These are phyloP conservation scores for Dipsacomyces acuminosporus DNA, from an alignment of 371 early-diverging fungal species.

Conservation along the genomic window DNA sequence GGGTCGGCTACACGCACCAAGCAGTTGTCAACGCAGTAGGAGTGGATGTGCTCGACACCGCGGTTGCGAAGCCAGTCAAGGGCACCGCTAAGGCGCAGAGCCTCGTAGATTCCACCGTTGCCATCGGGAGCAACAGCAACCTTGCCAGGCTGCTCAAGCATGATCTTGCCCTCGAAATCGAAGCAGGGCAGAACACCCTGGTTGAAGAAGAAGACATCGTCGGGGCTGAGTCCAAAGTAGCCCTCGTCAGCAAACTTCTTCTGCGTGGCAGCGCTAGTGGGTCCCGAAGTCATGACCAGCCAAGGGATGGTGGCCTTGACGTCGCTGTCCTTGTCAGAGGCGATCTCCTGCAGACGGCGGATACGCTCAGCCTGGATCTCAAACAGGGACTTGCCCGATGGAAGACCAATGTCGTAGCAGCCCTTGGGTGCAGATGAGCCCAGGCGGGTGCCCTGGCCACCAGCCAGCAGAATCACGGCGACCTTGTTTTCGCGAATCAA, in stretches of 20 bases:
- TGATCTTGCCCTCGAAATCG: constrained; percentile 75
- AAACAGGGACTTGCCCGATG: constrained; percentile 83
- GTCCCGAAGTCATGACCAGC: constrained; percentile 95
- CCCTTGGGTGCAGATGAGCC: constrained; percentile 88
- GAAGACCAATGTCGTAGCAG: constrained; percentile 85
- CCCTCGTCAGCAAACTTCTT: constrained; percentile 66
- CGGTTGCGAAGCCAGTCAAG: constrained; percentile 69
- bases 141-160: constrained; percentile 73
- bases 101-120: constrained; percentile 87
- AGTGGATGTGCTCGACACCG: constrained; percentile 78
- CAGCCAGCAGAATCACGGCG: constrained; percentile 90
- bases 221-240: constrained; percentile 76
- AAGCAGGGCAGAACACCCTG: constrained; percentile 86
- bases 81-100: constrained; percentile 71
- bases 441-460: constrained; percentile 87
- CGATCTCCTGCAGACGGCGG: constrained; percentile 72
- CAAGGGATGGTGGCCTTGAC: constrained; percentile 70
- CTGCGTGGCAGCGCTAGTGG: constrained; percentile 76
- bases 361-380: constrained; percentile 92
- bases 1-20: constrained; percentile 93
- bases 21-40: constrained; percentile 95
- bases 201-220: constrained; percentile 85
- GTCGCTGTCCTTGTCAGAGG: constrained; percentile 40
- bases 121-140: constrained; percentile 83
- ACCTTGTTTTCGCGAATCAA: constrained; percentile 83